A percentile compares a stretch with the other conserved stretches of the same genome.
Conservation (phyloP, 805 yeast species). For the Metschnikowia anglica region DNA sequence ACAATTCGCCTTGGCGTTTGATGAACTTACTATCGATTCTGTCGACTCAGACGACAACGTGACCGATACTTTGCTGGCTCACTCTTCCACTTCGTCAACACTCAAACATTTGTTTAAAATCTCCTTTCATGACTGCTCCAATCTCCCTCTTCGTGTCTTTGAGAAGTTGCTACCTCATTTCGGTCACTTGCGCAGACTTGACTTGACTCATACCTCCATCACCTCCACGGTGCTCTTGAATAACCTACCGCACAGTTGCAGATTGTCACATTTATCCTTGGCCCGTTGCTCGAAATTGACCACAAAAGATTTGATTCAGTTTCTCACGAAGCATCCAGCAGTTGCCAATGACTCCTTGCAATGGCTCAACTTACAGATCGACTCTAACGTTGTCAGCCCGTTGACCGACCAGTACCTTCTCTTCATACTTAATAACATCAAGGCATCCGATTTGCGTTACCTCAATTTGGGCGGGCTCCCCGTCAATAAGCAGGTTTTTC, state of each 20-base stretch:
- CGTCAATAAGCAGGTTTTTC: conserved; percentile 40
- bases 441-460: conserved; percentile 46
- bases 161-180: conserved; percentile 57
- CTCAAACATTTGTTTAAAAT: conserved; percentile 40
- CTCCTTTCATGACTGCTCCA: conserved; percentile 87
- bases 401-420: conserved; percentile 50
- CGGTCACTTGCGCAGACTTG: conserved; percentile 61
- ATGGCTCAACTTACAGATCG: conserved; percentile 69
- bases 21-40: conserved; percentile 32
- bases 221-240: conserved; percentile 58
- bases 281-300: conserved; percentile 58
- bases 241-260: conserved; percentile 52
- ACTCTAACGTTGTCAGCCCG: conserved; percentile 60
- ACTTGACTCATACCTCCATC: conserved; percentile 77
- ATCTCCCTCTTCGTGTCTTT: conserved; percentile 58
- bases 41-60: conserved; percentile 3
- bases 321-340: conserved; percentile 72
- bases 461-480: conserved; percentile 69
- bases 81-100: conserved; percentile 1
- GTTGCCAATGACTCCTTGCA: conserved; percentile 46
- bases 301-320: conserved; percentile 67
- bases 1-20: conserved; percentile 59
- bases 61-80: conserved; percentile 6
- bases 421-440: conserved; percentile 43
- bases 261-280: conserved; percentile 70